Percentiles rank a stretch among this genome's conserved stretches.
Evolutionary conservation across 768 basidiomycete genomes (phyloP).

Genomic region (Aureoboletus auriporus): DNA sequence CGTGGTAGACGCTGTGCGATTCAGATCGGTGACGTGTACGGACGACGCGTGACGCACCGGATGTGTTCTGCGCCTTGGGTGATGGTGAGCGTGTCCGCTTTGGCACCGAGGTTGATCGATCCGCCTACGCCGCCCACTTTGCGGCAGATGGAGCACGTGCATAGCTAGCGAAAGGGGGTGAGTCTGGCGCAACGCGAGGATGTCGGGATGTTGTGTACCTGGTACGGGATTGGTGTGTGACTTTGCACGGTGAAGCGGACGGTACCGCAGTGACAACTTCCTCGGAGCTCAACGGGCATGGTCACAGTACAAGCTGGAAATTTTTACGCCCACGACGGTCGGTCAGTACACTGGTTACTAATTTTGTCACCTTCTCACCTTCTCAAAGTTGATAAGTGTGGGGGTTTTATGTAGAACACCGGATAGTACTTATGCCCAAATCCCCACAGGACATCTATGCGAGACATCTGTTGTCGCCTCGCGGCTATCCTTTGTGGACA

Average conservation of each 20-base stretch:
- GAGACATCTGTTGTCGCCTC: too few species aligned
- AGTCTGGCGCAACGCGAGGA: neutral
- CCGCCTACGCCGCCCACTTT: conserved; percentile 66
- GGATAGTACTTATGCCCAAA: too few species aligned
- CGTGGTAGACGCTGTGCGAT: conserved; percentile 53
- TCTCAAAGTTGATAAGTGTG: too few species aligned
- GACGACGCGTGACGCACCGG: conserved; percentile 32
- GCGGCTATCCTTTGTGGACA: too few species aligned
- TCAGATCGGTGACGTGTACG: neutral
- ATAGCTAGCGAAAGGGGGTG: conserved; percentile 36
- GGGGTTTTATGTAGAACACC: too few species aligned
- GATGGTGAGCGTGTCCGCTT: conserved; percentile 46
- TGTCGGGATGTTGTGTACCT: conserved; percentile 32
- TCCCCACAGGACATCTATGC: too few species aligned
- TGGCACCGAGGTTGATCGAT: conserved; percentile 61
- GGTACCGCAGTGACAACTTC: conserved; percentile 35
- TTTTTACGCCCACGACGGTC: too few species aligned
- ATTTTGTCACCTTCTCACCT: too few species aligned
- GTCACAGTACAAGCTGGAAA: neutral
- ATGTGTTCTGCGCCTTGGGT: conserved; percentile 50
- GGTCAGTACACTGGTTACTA: too few species aligned
- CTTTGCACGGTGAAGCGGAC: conserved; percentile 34
- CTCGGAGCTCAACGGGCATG: conserved; percentile 54
- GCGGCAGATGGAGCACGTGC: conserved; percentile 66
- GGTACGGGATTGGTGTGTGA: conserved; percentile 62